phyloP scores from a whole-genome alignment of 2,329 filamentous ascomycete species.

The Pseudogymnoascus sp. region DNA sequence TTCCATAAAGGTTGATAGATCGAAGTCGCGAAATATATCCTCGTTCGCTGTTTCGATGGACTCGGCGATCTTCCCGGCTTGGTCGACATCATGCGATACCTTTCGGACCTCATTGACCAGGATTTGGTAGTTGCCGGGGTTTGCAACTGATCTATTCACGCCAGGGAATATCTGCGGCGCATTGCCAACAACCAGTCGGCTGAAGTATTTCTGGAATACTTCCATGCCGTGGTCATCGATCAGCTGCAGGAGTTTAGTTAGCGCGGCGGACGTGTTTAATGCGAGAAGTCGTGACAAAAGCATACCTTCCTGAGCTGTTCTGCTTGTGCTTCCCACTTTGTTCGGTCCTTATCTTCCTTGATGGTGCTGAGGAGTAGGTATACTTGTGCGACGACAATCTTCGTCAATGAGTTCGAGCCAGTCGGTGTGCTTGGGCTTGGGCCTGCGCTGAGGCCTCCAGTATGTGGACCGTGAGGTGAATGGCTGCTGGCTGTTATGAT shows the following conservation, averaged over 20 bases:
- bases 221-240: constrained; percentile 99
- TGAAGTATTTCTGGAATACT: constrained; percentile 93
- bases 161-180: constrained; percentile 85
- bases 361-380: constrained; percentile 90
- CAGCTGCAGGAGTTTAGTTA: constrained; percentile 50
- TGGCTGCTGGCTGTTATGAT: constrained; percentile 32
- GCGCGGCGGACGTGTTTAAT: constrained; percentile 15
- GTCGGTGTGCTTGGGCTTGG: constrained; percentile 36
- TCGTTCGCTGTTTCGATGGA: constrained; percentile 85
- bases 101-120: constrained; percentile 81
- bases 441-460: constrained; percentile 37
- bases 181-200: constrained; percentile 86
- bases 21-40: constrained; percentile 92
- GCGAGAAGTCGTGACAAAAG: background rate
- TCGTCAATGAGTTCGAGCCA: constrained; percentile 63
- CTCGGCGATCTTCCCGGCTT: constrained; percentile 87
- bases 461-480: constrained; percentile 39
- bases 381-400: constrained; percentile 92
- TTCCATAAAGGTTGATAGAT: constrained; percentile 90
- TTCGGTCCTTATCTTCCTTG: constrained; percentile 85
- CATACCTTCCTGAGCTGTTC: constrained; percentile 87
- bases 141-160: constrained; percentile 64
- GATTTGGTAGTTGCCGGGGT: constrained; percentile 76
- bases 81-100: constrained; percentile 70
- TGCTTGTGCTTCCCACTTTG: constrained; percentile 84